These are phyloP conservation scores for Incumbomyces delicatus DNA, from an alignment of 2,329 filamentous ascomycete species.

Conservation along the genomic window DNA sequence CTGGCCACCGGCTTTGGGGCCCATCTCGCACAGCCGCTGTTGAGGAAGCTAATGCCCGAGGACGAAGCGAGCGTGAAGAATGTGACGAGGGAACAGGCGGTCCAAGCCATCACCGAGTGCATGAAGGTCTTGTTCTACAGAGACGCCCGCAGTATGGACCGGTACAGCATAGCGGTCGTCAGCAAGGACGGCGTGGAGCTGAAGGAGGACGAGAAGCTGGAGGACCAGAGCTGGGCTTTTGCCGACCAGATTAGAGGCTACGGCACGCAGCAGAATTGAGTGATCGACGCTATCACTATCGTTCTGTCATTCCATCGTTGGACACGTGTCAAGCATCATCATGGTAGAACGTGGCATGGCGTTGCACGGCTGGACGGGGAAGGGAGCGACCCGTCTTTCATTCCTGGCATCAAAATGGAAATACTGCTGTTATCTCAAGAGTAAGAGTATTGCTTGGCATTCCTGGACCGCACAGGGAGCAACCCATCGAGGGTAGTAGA, in stretches of 20 bases:
- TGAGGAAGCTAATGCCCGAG: slow-evolving; percentile 74
- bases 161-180: slow-evolving; percentile 83
- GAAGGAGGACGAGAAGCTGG: slow-evolving; percentile 74
- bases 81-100: slow-evolving; percentile 66
- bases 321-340: no score
- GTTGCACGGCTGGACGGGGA: no score
- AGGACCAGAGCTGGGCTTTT: slow-evolving; percentile 97
- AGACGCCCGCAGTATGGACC: slow-evolving; percentile 84
- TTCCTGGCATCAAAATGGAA: no score
- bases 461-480: no score
- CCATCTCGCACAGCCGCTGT: slow-evolving; percentile 83
- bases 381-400: no score
- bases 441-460: no score
- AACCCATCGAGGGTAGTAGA: no score
- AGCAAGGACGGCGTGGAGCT: slow-evolving; percentile 77
- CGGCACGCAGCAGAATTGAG: slow-evolving; percentile 64
- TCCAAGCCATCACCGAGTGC: slow-evolving; percentile 76
- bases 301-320: no score
- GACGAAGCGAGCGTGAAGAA: slow-evolving; percentile 58
- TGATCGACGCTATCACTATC: no score
- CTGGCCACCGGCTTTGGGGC: slow-evolving; percentile 90
- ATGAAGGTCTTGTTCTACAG: slow-evolving; percentile 99
- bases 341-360: no score
- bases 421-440: no score
- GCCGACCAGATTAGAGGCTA: slow-evolving; percentile 92